These are phyloP conservation scores for Zoysia pacifica DNA, from an alignment of 176 grass and related monocot species.

Conservation along the genomic window DNA sequence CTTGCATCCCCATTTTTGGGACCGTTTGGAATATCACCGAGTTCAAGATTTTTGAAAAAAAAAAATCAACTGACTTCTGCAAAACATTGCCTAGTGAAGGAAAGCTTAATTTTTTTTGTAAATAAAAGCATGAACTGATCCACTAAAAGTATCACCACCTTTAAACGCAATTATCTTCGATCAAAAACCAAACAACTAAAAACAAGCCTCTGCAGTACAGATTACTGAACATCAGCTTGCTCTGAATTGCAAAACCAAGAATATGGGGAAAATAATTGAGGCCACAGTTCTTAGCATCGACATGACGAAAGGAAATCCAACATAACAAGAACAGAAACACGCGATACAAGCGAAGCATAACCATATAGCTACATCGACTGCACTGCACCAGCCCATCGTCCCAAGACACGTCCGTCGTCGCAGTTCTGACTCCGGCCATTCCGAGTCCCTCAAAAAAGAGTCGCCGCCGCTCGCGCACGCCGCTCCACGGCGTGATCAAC, in stretches of 20 bases:
- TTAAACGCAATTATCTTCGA: no score
- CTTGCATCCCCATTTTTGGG: background rate
- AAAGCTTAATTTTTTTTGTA: no score
- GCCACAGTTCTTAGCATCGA: background rate
- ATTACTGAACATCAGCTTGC: no score
- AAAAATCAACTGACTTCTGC: background rate
- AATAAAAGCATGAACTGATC: no score
- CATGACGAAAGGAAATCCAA: background rate
- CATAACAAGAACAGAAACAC: background rate
- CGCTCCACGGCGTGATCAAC: background rate
- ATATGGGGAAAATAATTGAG: background rate
- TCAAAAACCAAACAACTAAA: no score
- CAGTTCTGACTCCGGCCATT: background rate
- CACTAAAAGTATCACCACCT: no score
- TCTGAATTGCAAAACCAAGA: background rate
- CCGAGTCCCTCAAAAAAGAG: background rate
- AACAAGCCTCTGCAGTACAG: no score
- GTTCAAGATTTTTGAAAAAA: background rate
- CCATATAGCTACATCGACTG: background rate
- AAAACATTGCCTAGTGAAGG: no score
- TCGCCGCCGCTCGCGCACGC: background rate
- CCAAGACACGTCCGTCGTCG: background rate
- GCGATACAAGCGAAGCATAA: background rate
- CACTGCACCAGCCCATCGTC: background rate
- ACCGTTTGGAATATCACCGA: background rate